Percentiles rank a stretch among this genome's conserved stretches.
Conservation (phyloP, 768 basidiomycete genomes). For the Naganishia randhawae region DNA sequence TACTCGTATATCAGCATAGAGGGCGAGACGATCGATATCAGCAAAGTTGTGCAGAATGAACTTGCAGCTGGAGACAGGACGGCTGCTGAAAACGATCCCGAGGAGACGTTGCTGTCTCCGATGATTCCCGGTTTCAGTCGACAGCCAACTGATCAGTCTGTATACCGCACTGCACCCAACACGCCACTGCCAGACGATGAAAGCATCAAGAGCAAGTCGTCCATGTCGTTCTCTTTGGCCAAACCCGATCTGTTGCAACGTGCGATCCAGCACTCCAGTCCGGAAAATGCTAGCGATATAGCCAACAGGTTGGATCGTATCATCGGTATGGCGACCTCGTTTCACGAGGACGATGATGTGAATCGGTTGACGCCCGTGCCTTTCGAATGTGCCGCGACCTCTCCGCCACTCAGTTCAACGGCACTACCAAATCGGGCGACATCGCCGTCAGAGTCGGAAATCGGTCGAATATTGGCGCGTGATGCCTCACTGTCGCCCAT, state of each 20-base stretch:
- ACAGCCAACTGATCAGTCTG: slow-evolving; percentile 34
- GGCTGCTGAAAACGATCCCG: slow-evolving; percentile 27
- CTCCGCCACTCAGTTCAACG: neutral
- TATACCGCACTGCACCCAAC: slow-evolving; percentile 49
- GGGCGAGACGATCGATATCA: slow-evolving; percentile 88
- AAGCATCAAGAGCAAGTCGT: neutral
- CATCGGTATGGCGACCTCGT: slow-evolving; percentile 49
- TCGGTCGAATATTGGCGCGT: neutral
- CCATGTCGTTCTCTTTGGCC: slow-evolving; percentile 6
- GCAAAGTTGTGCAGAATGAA: slow-evolving; percentile 86
- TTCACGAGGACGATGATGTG: slow-evolving; percentile 26
- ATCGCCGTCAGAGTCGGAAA: slow-evolving; percentile 11
- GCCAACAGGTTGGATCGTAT: slow-evolving; percentile 51
- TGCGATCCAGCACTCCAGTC: neutral
- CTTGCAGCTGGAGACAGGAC: slow-evolving; percentile 52
- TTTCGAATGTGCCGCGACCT: neutral
- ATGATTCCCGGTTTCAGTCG: slow-evolving; percentile 33
- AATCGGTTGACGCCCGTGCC: slow-evolving; percentile 21
- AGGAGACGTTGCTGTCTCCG: slow-evolving; percentile 11
- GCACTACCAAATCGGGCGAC: neutral
- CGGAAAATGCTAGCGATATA: slow-evolving; percentile 29
- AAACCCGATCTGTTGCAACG: slow-evolving; percentile 45
- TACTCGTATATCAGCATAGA: slow-evolving; percentile 91
- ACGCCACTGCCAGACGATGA: slow-evolving; percentile 36
- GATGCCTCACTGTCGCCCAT: slow-evolving; percentile 11